Evolutionary conservation across 2,329 filamentous ascomycete species (phyloP).

Genomic region (Chaetomium strumarium): DNA sequence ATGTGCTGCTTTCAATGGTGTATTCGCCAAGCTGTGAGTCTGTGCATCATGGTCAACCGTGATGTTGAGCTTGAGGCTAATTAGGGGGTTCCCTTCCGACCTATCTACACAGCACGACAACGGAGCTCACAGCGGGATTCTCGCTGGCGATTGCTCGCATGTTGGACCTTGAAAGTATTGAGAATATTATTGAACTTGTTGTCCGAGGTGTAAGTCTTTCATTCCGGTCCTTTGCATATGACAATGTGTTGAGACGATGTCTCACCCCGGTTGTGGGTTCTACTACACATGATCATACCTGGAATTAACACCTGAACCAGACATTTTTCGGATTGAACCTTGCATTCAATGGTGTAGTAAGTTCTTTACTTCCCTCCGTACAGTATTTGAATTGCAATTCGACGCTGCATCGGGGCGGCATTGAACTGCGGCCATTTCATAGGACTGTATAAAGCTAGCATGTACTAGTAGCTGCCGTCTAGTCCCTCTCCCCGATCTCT

Average conservation of each 20-base stretch:
- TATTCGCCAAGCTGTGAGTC: constrained; percentile 74
- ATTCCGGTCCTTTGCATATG: not conserved
- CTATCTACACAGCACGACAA: constrained; percentile 49
- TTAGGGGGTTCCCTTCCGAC: not conserved
- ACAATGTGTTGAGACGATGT: not conserved
- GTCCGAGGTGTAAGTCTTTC: constrained; percentile 43
- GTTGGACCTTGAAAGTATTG: constrained; percentile 38
- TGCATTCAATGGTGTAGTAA: constrained; percentile 63
- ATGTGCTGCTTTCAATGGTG: constrained; percentile 75
- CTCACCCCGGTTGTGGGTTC: no score
- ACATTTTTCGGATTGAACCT: constrained; percentile 71
- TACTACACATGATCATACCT: no score
- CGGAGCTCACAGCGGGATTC: constrained; percentile 46
- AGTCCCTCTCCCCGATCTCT: not conserved
- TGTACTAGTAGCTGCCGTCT: not conserved
- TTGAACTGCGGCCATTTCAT: no score
- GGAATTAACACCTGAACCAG: constrained; percentile 36
- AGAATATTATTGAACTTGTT: constrained; percentile 41
- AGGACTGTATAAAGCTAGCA: no score
- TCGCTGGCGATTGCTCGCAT: constrained; percentile 39
- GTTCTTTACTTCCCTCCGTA: constrained; percentile 23
- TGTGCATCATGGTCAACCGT: not conserved
- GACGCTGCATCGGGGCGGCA: not conserved
- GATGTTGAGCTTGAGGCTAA: not conserved
- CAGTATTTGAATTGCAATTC: not conserved